Percentiles rank a stretch among this genome's conserved stretches.
Evolutionary conservation across 306 rosid genomes (phyloP).

Genomic region (Cotoneaster glaucophyllus): DNA sequence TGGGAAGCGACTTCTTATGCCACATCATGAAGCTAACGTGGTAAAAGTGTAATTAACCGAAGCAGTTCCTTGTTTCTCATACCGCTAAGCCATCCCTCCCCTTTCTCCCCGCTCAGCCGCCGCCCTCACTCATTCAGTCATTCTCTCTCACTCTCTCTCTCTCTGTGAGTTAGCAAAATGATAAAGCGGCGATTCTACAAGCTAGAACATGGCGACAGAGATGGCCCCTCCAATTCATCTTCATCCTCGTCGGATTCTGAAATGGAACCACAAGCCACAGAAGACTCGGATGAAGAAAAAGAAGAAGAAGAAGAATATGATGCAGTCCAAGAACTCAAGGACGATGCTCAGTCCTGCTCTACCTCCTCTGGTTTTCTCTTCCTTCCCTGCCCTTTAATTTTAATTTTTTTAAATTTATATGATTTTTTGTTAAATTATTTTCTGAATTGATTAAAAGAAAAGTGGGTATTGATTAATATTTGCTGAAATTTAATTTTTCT

Average conservation of each 20-base stretch:
- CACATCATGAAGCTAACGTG: neutral
- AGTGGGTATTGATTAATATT: neutral
- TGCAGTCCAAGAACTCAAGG: conserved; percentile 4
- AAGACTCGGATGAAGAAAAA: conserved; percentile 7
- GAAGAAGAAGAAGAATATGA: neutral
- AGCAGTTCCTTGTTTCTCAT: neutral
- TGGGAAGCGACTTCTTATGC: neutral
- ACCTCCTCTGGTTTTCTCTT: conserved; percentile 57
- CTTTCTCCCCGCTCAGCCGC: neutral
- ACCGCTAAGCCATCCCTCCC: neutral
- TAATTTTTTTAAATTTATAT: neutral
- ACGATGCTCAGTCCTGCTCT: conserved; percentile 38
- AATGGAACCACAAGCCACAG: conserved; percentile 28
- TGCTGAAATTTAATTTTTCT: neutral
- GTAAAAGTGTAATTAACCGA: neutral
- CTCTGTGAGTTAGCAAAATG: conserved; percentile 25
- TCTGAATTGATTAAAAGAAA: neutral
- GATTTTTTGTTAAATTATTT: neutral
- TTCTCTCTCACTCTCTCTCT: neutral
- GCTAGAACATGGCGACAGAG: conserved; percentile 57
- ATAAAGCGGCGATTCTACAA: conserved; percentile 75
- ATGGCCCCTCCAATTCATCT: conserved; percentile 51
- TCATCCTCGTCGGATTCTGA: conserved; percentile 57
- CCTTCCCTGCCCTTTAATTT: neutral
- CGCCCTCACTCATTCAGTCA: neutral